Evolutionary conservation across 495 filamentous ascomycete species (phyloP).

Genomic region (Hypoxylon intermedium): DNA sequence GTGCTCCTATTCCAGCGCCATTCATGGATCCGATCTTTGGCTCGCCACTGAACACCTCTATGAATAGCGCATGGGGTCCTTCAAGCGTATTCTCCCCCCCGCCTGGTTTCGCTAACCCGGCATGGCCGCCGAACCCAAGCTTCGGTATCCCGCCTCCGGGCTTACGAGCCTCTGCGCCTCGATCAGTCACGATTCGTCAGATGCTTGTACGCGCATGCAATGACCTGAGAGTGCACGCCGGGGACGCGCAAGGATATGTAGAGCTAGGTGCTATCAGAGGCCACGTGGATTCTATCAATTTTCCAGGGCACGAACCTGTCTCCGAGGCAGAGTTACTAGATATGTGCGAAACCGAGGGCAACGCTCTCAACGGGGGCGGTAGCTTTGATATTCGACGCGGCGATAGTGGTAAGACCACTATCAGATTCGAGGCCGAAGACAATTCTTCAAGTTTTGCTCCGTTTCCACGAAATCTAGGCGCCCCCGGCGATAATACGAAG

Average conservation of each 20-base stretch:
- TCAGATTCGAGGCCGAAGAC: conserved; percentile 50
- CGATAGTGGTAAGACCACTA: conserved; percentile 55
- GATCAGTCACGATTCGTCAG: conserved; percentile 55
- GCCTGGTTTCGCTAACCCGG: conserved; percentile 37
- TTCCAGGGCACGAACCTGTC: conserved; percentile 62
- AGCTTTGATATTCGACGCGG: conserved; percentile 71
- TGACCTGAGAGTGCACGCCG: conserved; percentile 47
- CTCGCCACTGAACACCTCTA: conserved; percentile 34
- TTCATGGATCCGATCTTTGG: conserved; percentile 44
- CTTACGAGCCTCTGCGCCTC: conserved; percentile 47
- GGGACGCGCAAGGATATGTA: conserved; percentile 64
- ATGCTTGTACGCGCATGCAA: conserved; percentile 59
- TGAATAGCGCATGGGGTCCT: conserved; percentile 42
- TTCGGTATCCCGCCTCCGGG: conserved; percentile 39
- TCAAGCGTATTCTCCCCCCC: conserved; percentile 38
- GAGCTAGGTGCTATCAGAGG: conserved; percentile 69
- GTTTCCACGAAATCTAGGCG: conserved; percentile 50
- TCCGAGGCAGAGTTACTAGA: conserved; percentile 78
- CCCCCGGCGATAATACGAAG: conserved; percentile 64
- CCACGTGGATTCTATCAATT: conserved; percentile 68
- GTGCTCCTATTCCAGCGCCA: conserved; percentile 31
- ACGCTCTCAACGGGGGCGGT: conserved; percentile 84
- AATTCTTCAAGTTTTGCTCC: conserved; percentile 26
- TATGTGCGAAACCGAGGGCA: conserved; percentile 91
- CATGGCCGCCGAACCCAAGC: conserved; percentile 38